Conservation (phyloP, 2,329 filamentous ascomycete species). For the Claviceps fusiformis region DNA sequence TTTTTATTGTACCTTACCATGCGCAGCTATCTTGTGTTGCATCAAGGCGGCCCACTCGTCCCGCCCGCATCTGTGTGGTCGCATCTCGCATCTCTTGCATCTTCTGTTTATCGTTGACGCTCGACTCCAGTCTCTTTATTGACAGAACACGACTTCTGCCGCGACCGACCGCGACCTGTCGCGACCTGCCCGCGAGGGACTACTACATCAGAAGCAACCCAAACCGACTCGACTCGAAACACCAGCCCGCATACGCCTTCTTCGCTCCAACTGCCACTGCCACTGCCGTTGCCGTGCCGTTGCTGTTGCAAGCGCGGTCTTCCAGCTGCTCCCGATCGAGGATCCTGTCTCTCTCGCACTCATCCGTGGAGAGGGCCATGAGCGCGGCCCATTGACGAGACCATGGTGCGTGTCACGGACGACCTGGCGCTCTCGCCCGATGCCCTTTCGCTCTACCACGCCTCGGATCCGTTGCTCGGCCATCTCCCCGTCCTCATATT, state of each 20-base stretch:
- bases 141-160: not conserved
- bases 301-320: not conserved
- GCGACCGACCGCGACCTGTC: not conserved
- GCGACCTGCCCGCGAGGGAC: not conserved
- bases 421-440: constrained; percentile 70
- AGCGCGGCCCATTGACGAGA: constrained; percentile 20
- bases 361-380: constrained; percentile 7
- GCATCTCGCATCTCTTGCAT: not conserved
- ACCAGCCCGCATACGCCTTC: not conserved
- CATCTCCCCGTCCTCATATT: constrained; percentile 78
- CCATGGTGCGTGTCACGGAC: constrained; percentile 73
- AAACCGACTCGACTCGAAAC: not conserved
- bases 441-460: constrained; percentile 76
- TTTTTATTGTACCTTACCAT: too few species aligned
- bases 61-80: not conserved
- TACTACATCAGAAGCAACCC: not conserved
- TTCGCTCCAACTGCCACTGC: not conserved
- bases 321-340: not conserved
- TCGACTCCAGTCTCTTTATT: not conserved
- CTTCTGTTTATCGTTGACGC: constrained; percentile 1
- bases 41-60: constrained; percentile 2
- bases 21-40: not conserved
- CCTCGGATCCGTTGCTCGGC: constrained; percentile 70
- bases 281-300: too few species aligned
- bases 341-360: not conserved